Evolutionary conservation across 2,329 filamentous ascomycete species (phyloP).

Genomic region (Dactylonectria estremocensis): DNA sequence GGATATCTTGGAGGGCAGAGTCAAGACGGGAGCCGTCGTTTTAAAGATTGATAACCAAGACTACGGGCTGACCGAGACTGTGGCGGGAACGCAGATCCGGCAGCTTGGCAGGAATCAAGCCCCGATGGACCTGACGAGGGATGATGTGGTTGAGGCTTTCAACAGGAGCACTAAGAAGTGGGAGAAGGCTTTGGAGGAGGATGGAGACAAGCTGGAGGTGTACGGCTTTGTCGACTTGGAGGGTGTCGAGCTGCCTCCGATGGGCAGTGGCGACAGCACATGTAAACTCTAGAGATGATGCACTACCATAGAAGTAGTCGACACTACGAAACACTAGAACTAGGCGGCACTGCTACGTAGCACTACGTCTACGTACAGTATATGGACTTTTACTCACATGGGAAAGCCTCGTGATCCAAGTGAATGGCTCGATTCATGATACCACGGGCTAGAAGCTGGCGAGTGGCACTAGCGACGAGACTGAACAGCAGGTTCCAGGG

Average conservation of each 20-base stretch:
- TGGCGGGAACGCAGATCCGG: slow-evolving; percentile 9
- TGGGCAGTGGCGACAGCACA: not conserved
- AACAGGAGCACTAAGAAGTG: not conserved
- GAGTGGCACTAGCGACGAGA: too few relatives aligned
- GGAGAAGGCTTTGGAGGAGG: slow-evolving; percentile 1
- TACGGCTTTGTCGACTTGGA: slow-evolving; percentile 3
- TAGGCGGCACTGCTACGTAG: too few relatives aligned
- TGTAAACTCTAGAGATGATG: slow-evolving; percentile 5
- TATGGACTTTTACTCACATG: not conserved
- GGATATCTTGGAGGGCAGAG: not conserved
- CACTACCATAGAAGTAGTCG: too few relatives aligned
- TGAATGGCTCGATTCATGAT: not conserved
- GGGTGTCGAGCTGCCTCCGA: slow-evolving; percentile 1
- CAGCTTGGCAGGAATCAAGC: slow-evolving; percentile 6
- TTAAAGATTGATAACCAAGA: not conserved
- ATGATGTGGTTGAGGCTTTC: slow-evolving; percentile 1
- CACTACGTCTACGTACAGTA: too few relatives aligned
- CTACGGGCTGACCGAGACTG: slow-evolving; percentile 1
- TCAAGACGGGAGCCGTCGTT: slow-evolving; percentile 49
- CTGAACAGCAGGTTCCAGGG: too few relatives aligned
- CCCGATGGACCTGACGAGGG: slow-evolving; percentile 2
- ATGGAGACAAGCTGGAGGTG: not conserved
- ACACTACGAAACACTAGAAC: not conserved
- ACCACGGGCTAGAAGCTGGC: too few relatives aligned
- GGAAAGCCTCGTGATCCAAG: not conserved